phyloP scores from a whole-genome alignment of 306 rosid species.

The Cucumis sativus region DNA sequence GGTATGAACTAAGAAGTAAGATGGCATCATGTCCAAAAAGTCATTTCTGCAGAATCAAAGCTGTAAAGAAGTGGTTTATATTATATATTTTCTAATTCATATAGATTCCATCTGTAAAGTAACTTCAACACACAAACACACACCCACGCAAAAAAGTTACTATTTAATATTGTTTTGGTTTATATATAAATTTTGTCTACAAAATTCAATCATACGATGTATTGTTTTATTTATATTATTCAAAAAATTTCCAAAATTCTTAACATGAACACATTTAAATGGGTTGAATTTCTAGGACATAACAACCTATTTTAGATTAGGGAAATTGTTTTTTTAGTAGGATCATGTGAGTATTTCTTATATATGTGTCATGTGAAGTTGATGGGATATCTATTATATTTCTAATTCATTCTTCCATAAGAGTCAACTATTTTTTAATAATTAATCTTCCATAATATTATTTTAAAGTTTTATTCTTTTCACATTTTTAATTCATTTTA shows the following conservation, averaged over 20 bases:
- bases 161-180: not conserved
- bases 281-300: not conserved
- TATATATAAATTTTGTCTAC: not conserved
- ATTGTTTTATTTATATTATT: not conserved
- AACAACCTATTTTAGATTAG: not conserved
- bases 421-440: too few species aligned
- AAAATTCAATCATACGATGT: not conserved
- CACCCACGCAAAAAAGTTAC: too few species aligned
- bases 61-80: conserved; percentile 4
- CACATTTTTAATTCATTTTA: too few species aligned
- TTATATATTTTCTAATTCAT: not conserved
- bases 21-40: conserved; percentile 7
- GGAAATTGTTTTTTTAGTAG: not conserved
- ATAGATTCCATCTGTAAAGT: conserved; percentile 7
- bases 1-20: not conserved
- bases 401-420: too few species aligned
- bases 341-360: too few species aligned
- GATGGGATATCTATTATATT: too few species aligned
- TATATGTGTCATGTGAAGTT: too few species aligned
- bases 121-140: too few species aligned
- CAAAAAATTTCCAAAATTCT: not conserved
- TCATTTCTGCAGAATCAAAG: not conserved
- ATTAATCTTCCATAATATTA: too few species aligned
- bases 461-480: too few species aligned
- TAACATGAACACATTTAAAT: not conserved